phyloP scores from a whole-genome alignment of 177 flowering plant species.

The Vitis hybrid region DNA sequence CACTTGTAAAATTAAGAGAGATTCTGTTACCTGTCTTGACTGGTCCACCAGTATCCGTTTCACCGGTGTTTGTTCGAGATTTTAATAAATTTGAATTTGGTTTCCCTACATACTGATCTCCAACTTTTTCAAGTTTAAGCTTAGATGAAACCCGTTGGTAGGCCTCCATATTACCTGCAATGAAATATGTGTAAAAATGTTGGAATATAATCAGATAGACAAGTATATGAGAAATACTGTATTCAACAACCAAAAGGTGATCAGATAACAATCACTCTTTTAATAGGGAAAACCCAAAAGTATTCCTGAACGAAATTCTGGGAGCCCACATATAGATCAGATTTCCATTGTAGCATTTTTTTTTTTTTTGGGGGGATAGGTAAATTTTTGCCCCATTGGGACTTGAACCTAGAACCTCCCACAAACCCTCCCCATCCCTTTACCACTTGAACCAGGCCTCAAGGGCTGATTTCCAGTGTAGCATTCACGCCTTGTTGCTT shows the following conservation, averaged over 20 bases:
- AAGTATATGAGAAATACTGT: neutral
- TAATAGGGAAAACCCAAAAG: neutral
- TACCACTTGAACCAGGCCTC: too few relatives aligned
- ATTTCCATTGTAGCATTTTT: neutral
- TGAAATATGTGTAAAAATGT: constrained; percentile 12
- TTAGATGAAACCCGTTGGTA: constrained; percentile 69
- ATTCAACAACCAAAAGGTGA: neutral
- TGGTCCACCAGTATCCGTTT: constrained; percentile 48
- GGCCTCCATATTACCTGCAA: constrained; percentile 71
- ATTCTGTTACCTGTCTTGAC: constrained; percentile 57
- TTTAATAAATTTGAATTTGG: constrained; percentile 24
- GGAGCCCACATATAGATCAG: too few relatives aligned
- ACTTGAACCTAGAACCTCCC: too few relatives aligned
- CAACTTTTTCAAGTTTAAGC: constrained; percentile 69
- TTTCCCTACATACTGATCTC: constrained; percentile 48
- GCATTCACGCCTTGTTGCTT: neutral
- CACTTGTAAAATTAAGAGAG: neutral
- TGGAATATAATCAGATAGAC: neutral
- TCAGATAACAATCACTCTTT: neutral
- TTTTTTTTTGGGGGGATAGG: too few relatives aligned
- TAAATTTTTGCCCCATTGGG: too few relatives aligned
- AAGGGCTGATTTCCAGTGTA: neutral
- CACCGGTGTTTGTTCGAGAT: constrained; percentile 33
- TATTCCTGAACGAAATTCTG: neutral
- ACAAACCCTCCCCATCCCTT: too few relatives aligned